Evolutionary conservation across 257 asterid species (phyloP).

Genomic region (Lantana camara): DNA sequence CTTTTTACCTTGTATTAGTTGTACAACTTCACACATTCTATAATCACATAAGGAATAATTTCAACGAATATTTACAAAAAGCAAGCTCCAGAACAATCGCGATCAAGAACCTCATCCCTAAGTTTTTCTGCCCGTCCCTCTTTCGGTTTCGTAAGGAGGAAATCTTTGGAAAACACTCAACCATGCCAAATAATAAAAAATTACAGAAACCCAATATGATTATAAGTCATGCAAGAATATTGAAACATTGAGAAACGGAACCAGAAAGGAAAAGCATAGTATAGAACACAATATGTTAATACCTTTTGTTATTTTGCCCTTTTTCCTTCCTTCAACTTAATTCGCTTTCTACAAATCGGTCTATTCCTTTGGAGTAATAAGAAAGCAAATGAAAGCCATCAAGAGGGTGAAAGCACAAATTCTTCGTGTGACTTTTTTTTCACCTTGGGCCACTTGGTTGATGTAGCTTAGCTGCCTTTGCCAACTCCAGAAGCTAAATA

Average conservation of each 20-base stretch:
- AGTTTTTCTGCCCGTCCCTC: constrained; percentile 15
- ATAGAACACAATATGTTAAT: constrained; percentile 28
- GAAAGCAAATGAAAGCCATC: constrained; percentile 20
- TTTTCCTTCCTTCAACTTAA: constrained; percentile 20
- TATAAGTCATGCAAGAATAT: constrained; percentile 15
- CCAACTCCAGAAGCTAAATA: constrained; percentile 12
- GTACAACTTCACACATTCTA: not conserved
- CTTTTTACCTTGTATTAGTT: not conserved
- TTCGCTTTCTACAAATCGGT: constrained; percentile 21
- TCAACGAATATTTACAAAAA: constrained; percentile 2
- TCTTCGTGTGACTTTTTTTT: constrained; percentile 3
- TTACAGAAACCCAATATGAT: constrained; percentile 31
- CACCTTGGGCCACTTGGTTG: constrained; percentile 2
- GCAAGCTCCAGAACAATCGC: not conserved
- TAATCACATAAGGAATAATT: not conserved
- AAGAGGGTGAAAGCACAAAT: constrained; percentile 1
- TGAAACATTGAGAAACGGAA: constrained; percentile 26
- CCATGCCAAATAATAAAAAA: constrained; percentile 26
- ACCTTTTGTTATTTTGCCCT: constrained; percentile 25
- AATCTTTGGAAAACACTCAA: constrained; percentile 13
- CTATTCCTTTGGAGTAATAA: constrained; percentile 23
- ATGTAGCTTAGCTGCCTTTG: constrained; percentile 23
- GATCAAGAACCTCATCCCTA: constrained; percentile 5
- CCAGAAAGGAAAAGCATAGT: constrained; percentile 27
- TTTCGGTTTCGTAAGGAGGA: not conserved